phyloP scores from a whole-genome alignment of 192 early-diverging fungal genomes.

The Gaertneriomyces sp. region DNA sequence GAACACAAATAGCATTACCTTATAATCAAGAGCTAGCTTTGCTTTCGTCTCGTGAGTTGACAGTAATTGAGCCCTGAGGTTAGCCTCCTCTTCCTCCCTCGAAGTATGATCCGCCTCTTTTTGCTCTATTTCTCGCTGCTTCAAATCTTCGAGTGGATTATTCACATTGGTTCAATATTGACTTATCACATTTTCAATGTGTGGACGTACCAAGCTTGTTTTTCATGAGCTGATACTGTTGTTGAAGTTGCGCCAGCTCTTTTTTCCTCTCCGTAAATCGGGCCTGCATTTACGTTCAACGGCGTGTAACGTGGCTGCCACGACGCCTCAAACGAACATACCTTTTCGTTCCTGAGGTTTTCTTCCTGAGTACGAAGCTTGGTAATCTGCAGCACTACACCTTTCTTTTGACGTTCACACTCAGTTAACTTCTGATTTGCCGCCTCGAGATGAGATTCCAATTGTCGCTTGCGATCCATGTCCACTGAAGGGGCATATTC shows the following conservation, averaged over 20 bases:
- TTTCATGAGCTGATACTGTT: conserved; percentile 33
- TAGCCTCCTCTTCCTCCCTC: conserved; percentile 18
- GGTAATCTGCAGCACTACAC: conserved; percentile 27
- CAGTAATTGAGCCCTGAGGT: conserved; percentile 6
- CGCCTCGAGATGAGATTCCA: conserved; percentile 27
- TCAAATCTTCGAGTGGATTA: background rate
- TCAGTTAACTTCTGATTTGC: conserved; percentile 35
- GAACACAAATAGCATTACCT: conserved; percentile 11
- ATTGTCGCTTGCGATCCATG: conserved; percentile 27
- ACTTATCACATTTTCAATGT: background rate
- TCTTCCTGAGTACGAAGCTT: conserved; percentile 39
- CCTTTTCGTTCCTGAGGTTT: conserved; percentile 41
- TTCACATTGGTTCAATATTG: conserved; percentile 7
- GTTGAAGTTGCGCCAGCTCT: conserved; percentile 25
- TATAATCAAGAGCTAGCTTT: conserved; percentile 25
- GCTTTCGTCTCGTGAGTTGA: conserved; percentile 17
- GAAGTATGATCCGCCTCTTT: conserved; percentile 19
- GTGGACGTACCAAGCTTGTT: conserved; percentile 38
- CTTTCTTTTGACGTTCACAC: conserved; percentile 21
- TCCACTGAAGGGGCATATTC: conserved; percentile 35
- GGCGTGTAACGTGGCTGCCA: background rate
- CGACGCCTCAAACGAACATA: conserved; percentile 16
- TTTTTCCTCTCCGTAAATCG: conserved; percentile 31
- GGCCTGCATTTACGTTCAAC: conserved; percentile 19
- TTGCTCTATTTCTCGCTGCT: conserved; percentile 14